These are phyloP conservation scores for Penicillium maclennaniae DNA, from an alignment of 495 filamentous ascomycete species.

Conservation along the genomic window DNA sequence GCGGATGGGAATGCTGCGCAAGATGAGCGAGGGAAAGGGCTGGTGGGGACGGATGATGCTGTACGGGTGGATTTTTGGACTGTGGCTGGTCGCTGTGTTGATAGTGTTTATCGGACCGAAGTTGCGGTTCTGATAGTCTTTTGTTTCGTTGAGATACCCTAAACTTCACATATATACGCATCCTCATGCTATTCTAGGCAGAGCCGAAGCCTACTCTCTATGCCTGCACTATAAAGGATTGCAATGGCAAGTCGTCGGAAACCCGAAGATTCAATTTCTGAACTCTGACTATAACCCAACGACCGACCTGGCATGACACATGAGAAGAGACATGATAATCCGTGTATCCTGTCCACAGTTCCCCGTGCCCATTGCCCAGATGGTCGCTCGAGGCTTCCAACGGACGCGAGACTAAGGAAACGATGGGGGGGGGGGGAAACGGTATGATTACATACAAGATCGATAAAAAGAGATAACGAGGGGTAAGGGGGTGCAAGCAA, in stretches of 20 bases:
- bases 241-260: conserved; percentile 10
- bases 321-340: conserved; percentile 42
- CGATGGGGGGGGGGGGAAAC: conserved; percentile 26
- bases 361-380: conserved; percentile 27
- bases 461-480: conserved; percentile 14
- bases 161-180: not conserved
- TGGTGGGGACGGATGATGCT: conserved; percentile 84
- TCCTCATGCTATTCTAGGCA: no score
- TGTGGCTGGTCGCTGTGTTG: conserved; percentile 70
- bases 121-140: conserved; percentile 64
- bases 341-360: conserved; percentile 31
- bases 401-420: conserved; percentile 31
- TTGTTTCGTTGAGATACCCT: conserved; percentile 10
- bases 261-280: conserved; percentile 31
- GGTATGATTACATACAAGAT: conserved; percentile 43
- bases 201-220: no score
- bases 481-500: conserved; percentile 15
- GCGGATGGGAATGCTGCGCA: conserved; percentile 67
- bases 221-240: not conserved
- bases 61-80: conserved; percentile 74
- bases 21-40: conserved; percentile 79
- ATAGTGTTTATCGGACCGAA: conserved; percentile 81
- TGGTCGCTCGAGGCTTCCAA: conserved; percentile 27
- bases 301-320: conserved; percentile 43
- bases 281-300: conserved; percentile 35